phyloP scores from a whole-genome alignment of 1,284 basidiomycete species.

The Fomitopsis pinicola region DNA sequence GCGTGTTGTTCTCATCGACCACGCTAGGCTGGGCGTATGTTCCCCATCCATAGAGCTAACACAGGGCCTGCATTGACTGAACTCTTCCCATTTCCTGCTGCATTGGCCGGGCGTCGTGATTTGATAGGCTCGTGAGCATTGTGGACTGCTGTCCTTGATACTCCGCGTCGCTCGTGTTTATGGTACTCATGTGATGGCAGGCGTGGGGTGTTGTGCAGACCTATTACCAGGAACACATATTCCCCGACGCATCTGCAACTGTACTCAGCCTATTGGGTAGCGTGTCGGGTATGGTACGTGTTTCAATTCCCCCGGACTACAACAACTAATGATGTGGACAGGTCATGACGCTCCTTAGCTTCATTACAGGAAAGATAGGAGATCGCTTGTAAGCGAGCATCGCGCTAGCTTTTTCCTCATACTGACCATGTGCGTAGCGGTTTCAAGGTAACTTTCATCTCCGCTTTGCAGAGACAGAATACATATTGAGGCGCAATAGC shows the following conservation, averaged over 20 bases:
- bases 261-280: conserved; percentile 21
- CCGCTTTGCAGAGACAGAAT: too few species aligned
- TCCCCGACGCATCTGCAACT: conserved; percentile 17
- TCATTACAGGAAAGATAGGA: conserved; percentile 23
- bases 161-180: conserved; percentile 1
- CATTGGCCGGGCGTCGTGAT: background rate
- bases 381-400: conserved; percentile 21
- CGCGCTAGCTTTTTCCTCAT: background rate
- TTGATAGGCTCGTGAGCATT: conserved; percentile 15
- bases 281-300: conserved; percentile 19
- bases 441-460: background rate
- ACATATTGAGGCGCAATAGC: conserved; percentile 6
- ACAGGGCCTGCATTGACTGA: background rate
- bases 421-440: background rate
- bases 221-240: conserved; percentile 19
- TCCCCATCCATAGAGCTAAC: conserved; percentile 4
- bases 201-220: conserved; percentile 25
- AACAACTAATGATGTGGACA: background rate
- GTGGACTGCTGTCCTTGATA: conserved; percentile 16
- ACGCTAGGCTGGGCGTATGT: conserved; percentile 23
- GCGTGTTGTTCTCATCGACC: conserved; percentile 16
- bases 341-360: conserved; percentile 21
- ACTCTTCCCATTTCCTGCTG: background rate
- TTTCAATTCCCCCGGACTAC: too few species aligned
- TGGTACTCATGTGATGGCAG: conserved; percentile 17